These are phyloP conservation scores for Monilinia fructicola DNA, from an alignment of 2,329 filamentous ascomycete species.

Conservation along the genomic window DNA sequence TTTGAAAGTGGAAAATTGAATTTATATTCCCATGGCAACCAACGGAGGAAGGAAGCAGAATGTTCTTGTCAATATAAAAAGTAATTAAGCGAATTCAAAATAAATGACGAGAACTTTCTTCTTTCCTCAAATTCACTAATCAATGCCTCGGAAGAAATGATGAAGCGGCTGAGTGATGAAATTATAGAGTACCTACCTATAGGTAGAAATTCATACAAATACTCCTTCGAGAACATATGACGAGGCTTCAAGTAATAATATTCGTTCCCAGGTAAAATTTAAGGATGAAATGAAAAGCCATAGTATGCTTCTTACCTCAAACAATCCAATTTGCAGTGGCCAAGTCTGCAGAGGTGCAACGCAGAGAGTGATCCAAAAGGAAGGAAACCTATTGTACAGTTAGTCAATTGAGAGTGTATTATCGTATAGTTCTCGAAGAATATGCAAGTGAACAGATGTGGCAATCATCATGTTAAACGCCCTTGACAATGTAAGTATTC, in stretches of 20 bases:
- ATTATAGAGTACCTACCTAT: no score
- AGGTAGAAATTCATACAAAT: no score
- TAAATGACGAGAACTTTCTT: constrained; percentile 6
- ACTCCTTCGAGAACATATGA: not conserved
- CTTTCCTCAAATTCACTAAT: not conserved
- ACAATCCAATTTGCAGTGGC: not conserved
- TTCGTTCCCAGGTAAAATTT: not conserved
- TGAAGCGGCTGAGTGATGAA: not conserved
- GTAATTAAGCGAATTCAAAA: constrained; percentile 1
- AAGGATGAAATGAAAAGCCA: not conserved
- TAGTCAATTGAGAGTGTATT: not conserved
- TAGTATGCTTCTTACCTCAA: constrained; percentile 9
- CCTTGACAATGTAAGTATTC: not conserved
- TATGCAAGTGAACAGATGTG: not conserved
- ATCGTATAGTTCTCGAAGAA: not conserved
- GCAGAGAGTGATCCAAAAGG: no score
- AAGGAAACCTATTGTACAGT: not conserved
- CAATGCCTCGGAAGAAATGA: not conserved
- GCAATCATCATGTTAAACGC: not conserved
- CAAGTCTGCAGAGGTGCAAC: no score
- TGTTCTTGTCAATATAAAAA: constrained; percentile 1
- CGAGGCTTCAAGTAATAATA: constrained; percentile 8
- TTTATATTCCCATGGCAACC: not conserved
- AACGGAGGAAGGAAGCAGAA: not conserved
- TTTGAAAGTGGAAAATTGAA: not conserved